A percentile compares a stretch with the other conserved stretches of the same genome.
These are phyloP conservation scores for Penicillium turbatum DNA, from an alignment of 495 filamentous ascomycete genomes.

Conservation along the genomic window DNA sequence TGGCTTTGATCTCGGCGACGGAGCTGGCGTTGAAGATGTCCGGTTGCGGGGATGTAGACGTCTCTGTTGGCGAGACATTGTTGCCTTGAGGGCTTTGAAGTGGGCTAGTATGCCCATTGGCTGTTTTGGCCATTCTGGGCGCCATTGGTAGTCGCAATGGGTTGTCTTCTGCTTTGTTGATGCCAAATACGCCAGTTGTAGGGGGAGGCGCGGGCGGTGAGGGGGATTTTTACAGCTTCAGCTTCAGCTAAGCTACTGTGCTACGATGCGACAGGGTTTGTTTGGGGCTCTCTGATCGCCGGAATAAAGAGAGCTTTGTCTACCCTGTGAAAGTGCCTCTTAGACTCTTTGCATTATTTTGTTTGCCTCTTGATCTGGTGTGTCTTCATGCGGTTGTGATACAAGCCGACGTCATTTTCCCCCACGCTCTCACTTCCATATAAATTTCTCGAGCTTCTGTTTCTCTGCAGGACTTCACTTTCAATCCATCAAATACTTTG, in stretches of 20 bases:
- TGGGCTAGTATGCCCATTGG: constrained; percentile 26
- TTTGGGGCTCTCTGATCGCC: not conserved
- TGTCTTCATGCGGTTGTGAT: constrained; percentile 10
- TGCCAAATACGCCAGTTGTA: constrained; percentile 23
- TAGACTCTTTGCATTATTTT: constrained; percentile 6
- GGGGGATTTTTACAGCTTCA: constrained; percentile 7
- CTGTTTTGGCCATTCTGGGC: constrained; percentile 18
- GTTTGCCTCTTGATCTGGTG: not conserved
- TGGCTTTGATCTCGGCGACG: constrained; percentile 71
- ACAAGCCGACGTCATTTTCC: constrained; percentile 20
- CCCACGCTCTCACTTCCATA: not conserved
- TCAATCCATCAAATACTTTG: not conserved
- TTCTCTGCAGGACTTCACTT: not conserved
- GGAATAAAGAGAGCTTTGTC: not conserved
- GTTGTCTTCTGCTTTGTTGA: constrained; percentile 8
- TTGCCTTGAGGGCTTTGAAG: constrained; percentile 2
- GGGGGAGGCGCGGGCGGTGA: constrained; percentile 32
- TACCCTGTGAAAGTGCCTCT: not conserved
- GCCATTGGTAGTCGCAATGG: constrained; percentile 2
- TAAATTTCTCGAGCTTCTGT: constrained; percentile 2
- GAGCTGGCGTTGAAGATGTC: constrained; percentile 66
- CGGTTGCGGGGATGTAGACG: constrained; percentile 18
- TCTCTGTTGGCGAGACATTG: constrained; percentile 6
- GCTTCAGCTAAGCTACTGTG: not conserved
- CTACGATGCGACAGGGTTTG: not conserved